These are phyloP conservation scores for Carpinus viminea DNA, from an alignment of 306 rosid genomes.

Conservation along the genomic window DNA sequence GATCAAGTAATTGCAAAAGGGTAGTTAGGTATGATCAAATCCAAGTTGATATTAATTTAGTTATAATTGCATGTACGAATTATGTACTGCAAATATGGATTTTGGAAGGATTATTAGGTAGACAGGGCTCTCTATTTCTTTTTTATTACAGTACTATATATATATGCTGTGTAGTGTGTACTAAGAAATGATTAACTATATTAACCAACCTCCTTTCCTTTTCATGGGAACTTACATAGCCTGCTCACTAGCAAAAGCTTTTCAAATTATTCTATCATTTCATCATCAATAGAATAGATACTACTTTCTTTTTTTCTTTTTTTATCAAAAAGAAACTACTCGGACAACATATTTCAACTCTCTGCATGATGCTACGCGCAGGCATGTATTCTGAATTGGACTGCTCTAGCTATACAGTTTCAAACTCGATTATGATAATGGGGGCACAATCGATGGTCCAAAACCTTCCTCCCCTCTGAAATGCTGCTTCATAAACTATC, in stretches of 20 bases:
- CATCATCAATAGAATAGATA: neutral
- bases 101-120: neutral
- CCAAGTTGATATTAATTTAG: neutral
- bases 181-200: neutral
- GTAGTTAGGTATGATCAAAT: neutral
- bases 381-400: constrained; percentile 3
- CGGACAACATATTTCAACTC: neutral
- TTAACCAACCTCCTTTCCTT: neutral
- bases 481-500: constrained; percentile 33
- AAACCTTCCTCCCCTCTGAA: constrained; percentile 29
- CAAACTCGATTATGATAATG: constrained; percentile 37
- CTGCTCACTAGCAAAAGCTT: neutral
- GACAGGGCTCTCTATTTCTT: neutral
- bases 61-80: neutral
- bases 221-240: neutral
- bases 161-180: no score
- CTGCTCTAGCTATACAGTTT: constrained; percentile 17
- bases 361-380: no score
- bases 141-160: neutral
- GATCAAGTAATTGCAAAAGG: no score
- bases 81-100: neutral
- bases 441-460: constrained; percentile 59
- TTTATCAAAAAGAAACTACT: neutral
- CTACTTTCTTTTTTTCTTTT: neutral
- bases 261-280: neutral